phyloP scores from a whole-genome alignment of 805 yeast species.

The Phaffomyces antillensis region DNA sequence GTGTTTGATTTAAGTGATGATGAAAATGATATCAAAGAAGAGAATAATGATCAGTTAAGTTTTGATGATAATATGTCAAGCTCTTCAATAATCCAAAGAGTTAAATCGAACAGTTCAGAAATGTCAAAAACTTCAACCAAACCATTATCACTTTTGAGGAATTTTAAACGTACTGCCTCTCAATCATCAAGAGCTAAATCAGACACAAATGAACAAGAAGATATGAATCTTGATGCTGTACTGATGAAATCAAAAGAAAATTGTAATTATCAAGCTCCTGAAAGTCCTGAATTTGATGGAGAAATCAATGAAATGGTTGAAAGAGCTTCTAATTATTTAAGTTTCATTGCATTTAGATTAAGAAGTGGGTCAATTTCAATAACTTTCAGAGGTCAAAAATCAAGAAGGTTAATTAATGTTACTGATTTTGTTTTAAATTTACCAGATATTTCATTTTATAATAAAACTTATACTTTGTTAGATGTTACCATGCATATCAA shows the following conservation, averaged over 20 bases:
- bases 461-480: constrained; percentile 64
- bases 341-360: constrained; percentile 52
- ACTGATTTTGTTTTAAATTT: constrained; percentile 61
- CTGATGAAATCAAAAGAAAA: not conserved
- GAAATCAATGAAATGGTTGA: constrained; percentile 59
- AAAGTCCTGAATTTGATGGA: constrained; percentile 13
- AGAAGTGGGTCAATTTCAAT: constrained; percentile 49
- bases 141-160: not conserved
- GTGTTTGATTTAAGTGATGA: constrained; percentile 3
- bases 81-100: not conserved
- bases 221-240: constrained; percentile 9
- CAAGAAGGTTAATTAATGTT: constrained; percentile 64
- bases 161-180: not conserved
- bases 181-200: not conserved
- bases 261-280: not conserved
- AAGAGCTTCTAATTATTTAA: constrained; percentile 67
- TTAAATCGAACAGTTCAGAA: not conserved
- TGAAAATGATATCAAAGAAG: constrained; percentile 5
- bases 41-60: no score
- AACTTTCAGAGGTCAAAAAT: constrained; percentile 72
- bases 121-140: not conserved
- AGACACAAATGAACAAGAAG: not conserved
- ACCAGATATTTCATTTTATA: constrained; percentile 52
- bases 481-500: constrained; percentile 61
- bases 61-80: no score